phyloP scores from a whole-genome alignment of 2,329 filamentous ascomycete species.

The Dryadomyces sulphureus region DNA sequence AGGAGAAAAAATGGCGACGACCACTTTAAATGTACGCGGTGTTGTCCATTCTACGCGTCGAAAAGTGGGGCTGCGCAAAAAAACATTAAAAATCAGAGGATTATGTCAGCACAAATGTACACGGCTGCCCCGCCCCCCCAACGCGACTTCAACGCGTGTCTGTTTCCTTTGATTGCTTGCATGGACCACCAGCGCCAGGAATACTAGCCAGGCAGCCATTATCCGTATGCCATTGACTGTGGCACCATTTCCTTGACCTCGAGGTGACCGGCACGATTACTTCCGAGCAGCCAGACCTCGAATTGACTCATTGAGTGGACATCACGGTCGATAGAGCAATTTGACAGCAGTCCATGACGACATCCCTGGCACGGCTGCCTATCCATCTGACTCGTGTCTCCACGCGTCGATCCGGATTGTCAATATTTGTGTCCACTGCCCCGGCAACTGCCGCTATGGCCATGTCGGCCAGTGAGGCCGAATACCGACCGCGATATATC shows the following conservation, averaged over 20 bases:
- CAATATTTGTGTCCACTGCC: background rate
- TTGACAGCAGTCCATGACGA: slow-evolving; percentile 5
- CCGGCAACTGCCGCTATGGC: slow-evolving; percentile 5
- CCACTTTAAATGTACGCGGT: slow-evolving; percentile 13
- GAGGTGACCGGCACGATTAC: too few species aligned
- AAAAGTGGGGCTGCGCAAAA: slow-evolving; percentile 9
- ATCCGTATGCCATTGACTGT: too few species aligned
- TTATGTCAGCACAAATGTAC: background rate
- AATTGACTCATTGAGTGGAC: too few species aligned
- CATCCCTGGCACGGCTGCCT: slow-evolving; percentile 3
- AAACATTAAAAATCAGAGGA: slow-evolving; percentile 1
- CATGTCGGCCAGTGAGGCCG: slow-evolving; percentile 7
- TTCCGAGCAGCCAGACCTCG: too few species aligned
- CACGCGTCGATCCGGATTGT: background rate
- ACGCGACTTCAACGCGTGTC: slow-evolving; percentile 7
- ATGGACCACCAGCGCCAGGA: too few species aligned
- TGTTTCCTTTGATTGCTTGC: background rate
- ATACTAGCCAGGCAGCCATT: background rate
- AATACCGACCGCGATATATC: slow-evolving; percentile 39
- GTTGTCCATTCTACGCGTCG: slow-evolving; percentile 7
- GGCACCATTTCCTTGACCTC: too few species aligned
- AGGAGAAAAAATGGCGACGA: slow-evolving; percentile 7
- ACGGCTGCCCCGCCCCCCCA: background rate
- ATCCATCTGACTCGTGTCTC: slow-evolving; percentile 1
- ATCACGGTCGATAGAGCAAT: too few species aligned